Evolutionary conservation across 768 basidiomycete species (phyloP).

Genomic region (Leccinum boreale): DNA sequence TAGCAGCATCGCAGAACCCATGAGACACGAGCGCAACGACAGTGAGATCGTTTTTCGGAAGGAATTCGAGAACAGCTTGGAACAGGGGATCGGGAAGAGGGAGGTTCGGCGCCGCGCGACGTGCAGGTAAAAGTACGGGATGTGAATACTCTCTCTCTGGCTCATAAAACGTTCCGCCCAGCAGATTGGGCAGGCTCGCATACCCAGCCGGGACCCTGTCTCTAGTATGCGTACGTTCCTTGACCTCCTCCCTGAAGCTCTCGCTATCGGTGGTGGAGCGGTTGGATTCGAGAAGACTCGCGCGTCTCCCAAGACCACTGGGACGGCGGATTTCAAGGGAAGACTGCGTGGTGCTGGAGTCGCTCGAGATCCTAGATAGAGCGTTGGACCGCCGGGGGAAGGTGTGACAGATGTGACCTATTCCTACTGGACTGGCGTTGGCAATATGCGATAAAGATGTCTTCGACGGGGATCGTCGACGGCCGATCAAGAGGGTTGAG

Average conservation of each 20-base stretch:
- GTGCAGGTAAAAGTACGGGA: background rate
- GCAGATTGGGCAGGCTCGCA: constrained; percentile 20
- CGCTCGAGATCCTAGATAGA: constrained; percentile 24
- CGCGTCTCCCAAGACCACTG: constrained; percentile 30
- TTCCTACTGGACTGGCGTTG: constrained; percentile 1
- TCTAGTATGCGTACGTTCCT: background rate
- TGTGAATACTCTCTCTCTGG: background rate
- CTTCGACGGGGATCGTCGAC: constrained; percentile 22
- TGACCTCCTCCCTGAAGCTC: background rate
- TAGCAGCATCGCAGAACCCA: constrained; percentile 19
- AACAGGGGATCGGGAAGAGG: constrained; percentile 21
- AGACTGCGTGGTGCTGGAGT: constrained; percentile 13
- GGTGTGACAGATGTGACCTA: constrained; percentile 17
- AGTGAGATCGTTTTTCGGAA: constrained; percentile 17
- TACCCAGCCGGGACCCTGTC: constrained; percentile 1
- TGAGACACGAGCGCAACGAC: constrained; percentile 24
- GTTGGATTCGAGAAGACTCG: constrained; percentile 22
- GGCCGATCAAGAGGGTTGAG: constrained; percentile 24
- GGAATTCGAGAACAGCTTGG: constrained; percentile 18
- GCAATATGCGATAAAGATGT: constrained; percentile 2
- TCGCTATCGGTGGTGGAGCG: constrained; percentile 12
- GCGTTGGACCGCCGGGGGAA: constrained; percentile 1
- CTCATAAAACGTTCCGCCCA: constrained; percentile 10
- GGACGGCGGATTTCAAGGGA: constrained; percentile 34
- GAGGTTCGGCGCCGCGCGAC: background rate